Evolutionary conservation across 441 rosid species (phyloP), one percentile per base, ranked within the genome.

Genomic region (Isatis lusitanica): DNA sequence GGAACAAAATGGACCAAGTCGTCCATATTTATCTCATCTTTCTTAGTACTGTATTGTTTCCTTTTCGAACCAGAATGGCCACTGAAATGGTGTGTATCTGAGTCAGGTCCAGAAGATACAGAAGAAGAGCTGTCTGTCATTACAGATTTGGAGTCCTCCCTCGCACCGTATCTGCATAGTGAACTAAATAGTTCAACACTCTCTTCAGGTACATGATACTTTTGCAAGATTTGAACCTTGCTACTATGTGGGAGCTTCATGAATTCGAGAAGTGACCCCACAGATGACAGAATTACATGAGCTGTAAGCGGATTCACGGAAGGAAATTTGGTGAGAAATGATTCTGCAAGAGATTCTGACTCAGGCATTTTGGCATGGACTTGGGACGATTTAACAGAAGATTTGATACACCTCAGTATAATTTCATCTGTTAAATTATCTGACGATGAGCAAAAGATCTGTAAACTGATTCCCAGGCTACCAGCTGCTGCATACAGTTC

Each of bases 81-180:
- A 72, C 77, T 80, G 58, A 75, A 63, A 75, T 68, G 83, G 61
- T 77, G 78, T 66, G 83, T 81, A 59, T 81, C 87, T n/a, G 97
- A 91, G 80, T 87, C 90, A 30, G 81, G 83, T 64, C 90, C 91
- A 63, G 97, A 91, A 74, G 98, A 93, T 59, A 89, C 84, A 12
- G 99, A 91, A 68, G 96, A 92, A 58, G 97, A 86, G 86, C 92
- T 85, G 71, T 93, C 98, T 36, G 97, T 93, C 97, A 90, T 82
- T 74, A 90, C 83, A 65, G 99, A 96, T 82, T 80, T 91, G 64
- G 99, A 81, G 84, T 96, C 99, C 74, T 93, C 98, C 66, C 88
- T 80, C 72, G 90, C 98, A 53, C 99, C 96, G 63, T 82, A 91
- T 83, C 66, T 85, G 86, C 94, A 87, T 74, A 89, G 76, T 74